Evolutionary conservation across 331 rosid species (phyloP), one percentile per base, ranked within the genome.

Genomic region (Arachis monticola): DNA sequence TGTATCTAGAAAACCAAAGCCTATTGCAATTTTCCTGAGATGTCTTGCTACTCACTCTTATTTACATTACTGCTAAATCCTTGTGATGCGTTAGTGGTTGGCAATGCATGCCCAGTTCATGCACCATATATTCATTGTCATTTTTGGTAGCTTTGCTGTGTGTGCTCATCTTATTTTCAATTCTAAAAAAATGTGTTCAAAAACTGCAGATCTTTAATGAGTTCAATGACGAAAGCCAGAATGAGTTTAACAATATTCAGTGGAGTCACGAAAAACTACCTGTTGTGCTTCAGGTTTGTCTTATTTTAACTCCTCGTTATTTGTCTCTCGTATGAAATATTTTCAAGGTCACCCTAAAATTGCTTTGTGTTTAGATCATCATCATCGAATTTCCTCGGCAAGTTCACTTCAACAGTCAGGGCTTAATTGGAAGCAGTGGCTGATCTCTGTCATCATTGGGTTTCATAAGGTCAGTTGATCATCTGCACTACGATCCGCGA

Each of bases 171-270:
- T 67, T 53, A 51, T 55, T 40, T 40, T 35, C 12, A 0, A 48
- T 75, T 69, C 55, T 74, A 57, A 5, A 61, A 80, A 4, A 42
- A 41, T 80, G 65, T 45, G 22, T 75, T 75, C 31, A 59, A 56
- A 56, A 58, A 71, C 66, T 79, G 82, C 97, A 95, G 99, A 51
- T 95, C 68, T 95, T 92, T 58, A 95, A 95, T 42, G 97, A 92
- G 76, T 92, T 95, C 73, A 95, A 92, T 83, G 98, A 10, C 85
- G 98, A 64, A 95, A 95, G 85, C 99, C 99, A 0, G 98, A n/a
- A 95, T 71, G 92, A 95, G 50, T 77, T 57, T 64, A 95, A 95
- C 69, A n/a, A 85, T 95, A 45, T 95, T 95, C 71, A 82, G 79
- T 67, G 99, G 99, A 62, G 84, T 92, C 27, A 86, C 90, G 0